Evolutionary conservation across 2,329 filamentous ascomycete species (phyloP), one percentile per base, ranked within the genome.

Genomic region (Aspergillus sp.): DNA sequence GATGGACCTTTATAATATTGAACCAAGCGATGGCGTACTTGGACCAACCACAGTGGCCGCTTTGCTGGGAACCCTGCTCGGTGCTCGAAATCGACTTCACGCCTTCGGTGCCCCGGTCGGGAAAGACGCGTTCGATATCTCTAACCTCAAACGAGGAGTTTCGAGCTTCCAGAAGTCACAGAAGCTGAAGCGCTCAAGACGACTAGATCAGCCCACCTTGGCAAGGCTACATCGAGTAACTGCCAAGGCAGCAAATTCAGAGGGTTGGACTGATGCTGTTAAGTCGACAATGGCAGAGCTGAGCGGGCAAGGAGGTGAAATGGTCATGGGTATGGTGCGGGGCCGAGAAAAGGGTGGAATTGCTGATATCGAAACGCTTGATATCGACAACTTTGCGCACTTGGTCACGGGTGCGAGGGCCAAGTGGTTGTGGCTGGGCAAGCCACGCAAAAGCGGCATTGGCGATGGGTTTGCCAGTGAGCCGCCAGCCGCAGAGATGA

Each of bases 381-480:
- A 97, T 58, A 82, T 96, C 42, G 90, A 95, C 54, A 82, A 77
- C 37, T 95, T 97, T 53, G 78, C 88, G 39, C 82, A 82, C 46
- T 74, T 95, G 27, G 81, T 86, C 1, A 85, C 83, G 48, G 91
- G 93, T 30, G 88, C 93, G 61, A 81, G 87, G 44, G 77, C 88
- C 11, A 95, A 95, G 64, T 97, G 90, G 89, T 75, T 98, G 2
- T 98, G 93, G 93, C 78, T 88, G 48, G 93, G 91, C 11, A 97
- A 95, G 64, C 79, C 88, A 32, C 82, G 85, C 48, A 89, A 91
- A 59, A 77, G 59, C 41, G 59, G 54, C 11, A 37, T 59, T 11
- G 61, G 56, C 27, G 55, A 67, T 46, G 52, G 54, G 5, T 63
- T 66, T 38, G 50, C 53, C 7, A 54, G 56, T 32, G 57, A 55